phyloP scores from a whole-genome alignment of 1,284 basidiomycete genomes.

The Leccinum solheimii region DNA sequence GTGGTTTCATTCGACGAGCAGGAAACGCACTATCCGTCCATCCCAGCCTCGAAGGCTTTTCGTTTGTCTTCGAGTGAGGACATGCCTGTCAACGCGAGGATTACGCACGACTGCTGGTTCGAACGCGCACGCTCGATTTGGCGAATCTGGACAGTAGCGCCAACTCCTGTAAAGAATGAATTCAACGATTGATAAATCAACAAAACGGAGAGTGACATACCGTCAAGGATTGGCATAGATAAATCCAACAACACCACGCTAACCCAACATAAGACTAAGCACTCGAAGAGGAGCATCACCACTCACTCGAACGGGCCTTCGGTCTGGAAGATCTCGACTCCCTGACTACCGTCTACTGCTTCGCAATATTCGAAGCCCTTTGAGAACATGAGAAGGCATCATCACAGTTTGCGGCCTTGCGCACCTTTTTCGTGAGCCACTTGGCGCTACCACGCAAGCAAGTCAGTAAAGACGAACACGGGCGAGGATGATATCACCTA shows the following conservation, averaged over 20 bases:
- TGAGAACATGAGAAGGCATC: constrained; percentile 9
- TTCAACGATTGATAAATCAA: background rate
- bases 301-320: constrained; percentile 78
- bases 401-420: constrained; percentile 2
- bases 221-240: constrained; percentile 92
- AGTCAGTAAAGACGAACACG: constrained; percentile 6
- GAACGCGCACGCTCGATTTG: constrained; percentile 65
- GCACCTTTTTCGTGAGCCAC: constrained; percentile 75
- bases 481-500: constrained; percentile 36
- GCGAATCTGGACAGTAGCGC: constrained; percentile 83
- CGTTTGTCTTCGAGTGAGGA: constrained; percentile 92
- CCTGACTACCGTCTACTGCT: constrained; percentile 82
- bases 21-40: constrained; percentile 88
- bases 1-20: background rate
- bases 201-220: constrained; percentile 35
- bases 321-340: constrained; percentile 73
- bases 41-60: constrained; percentile 87
- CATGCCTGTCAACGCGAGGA: constrained; percentile 90
- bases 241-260: constrained; percentile 88
- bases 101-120: constrained; percentile 50
- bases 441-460: constrained; percentile 55
- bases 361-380: constrained; percentile 78
- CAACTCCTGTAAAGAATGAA: constrained; percentile 53
- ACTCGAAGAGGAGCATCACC: constrained; percentile 1
- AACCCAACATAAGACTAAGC: constrained; percentile 14